Evolutionary conservation across 306 rosid species (phyloP), one percentile per base, ranked within the genome.

Genomic region (Dryas octopetala): DNA sequence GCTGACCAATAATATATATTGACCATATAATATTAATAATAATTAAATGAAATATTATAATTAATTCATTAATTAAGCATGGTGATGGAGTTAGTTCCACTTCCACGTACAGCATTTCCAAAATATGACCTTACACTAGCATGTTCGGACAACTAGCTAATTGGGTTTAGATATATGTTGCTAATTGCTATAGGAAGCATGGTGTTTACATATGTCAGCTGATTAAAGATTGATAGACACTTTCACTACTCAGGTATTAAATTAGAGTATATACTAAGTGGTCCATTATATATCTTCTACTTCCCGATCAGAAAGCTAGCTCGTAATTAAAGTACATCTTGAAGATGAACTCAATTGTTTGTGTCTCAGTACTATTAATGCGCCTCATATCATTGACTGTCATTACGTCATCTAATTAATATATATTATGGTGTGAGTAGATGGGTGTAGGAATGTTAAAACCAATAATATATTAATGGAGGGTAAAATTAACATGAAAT

Each of bases 171-270:
- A 17, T 7, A n/a, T 55, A 9, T 38, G 17, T 38, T 8, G 63
- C 44, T 54, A 49, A 19, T 66, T 9, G 17, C 57, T 23, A 17
- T 47, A 47, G 55, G 44, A 45, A 4, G 64, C 58, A 26, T 58
- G 26, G 46, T 43, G 43, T 74, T 74, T 52, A 59, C 23, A 28
- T 14, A 40, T 23, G 63, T 40, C 71, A 19, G 63, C 69, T 43
- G 28, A 49, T 26, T 15, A 66, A 28, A 43, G 67, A 66, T 23
- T 1, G 76, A 53, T 70, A 16, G 66, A 28, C 72, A 78, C 66
- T 51, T 52, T 50, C 81, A 61, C 55, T 68, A 46, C 28, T 66
- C 17, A 7, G 12, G 5, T 10, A 5, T 15, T 38, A 14, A 38
- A 40, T 1, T 62, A 32, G 2, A 38, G 45, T 15, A 55, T 17